phyloP scores from a whole-genome alignment of 768 basidiomycete genomes.

The Dictyophora rubrovolvata region DNA sequence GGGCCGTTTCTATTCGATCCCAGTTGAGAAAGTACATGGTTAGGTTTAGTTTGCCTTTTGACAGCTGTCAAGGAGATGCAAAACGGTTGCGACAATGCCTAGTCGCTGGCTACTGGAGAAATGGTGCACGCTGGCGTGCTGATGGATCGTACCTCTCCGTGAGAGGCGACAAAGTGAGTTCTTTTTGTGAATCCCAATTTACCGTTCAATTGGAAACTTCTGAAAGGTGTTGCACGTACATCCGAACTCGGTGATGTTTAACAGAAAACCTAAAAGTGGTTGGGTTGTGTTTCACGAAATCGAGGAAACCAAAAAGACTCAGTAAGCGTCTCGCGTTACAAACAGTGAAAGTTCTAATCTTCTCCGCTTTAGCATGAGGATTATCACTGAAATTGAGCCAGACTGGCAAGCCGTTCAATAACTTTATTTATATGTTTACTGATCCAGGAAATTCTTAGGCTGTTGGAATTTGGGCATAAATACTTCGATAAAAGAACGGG shows the following conservation, averaged over 20 bases:
- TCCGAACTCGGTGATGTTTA: slow-evolving; percentile 90
- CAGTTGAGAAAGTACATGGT: slow-evolving; percentile 94
- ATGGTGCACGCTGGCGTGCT: slow-evolving; percentile 81
- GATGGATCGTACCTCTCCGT: slow-evolving; percentile 93
- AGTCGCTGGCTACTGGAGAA: slow-evolving; percentile 88
- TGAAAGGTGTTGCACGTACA: slow-evolving; percentile 76
- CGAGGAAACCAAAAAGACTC: slow-evolving; percentile 92
- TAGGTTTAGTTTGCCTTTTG: slow-evolving; percentile 70
- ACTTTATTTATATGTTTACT: not conserved
- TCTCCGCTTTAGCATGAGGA: slow-evolving; percentile 55
- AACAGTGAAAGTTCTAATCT: slow-evolving; percentile 8
- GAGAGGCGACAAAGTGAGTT: slow-evolving; percentile 67
- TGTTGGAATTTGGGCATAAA: slow-evolving; percentile 41
- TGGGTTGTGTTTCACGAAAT: slow-evolving; percentile 96
- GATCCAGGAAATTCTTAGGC: slow-evolving; percentile 22
- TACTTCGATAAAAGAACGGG: slow-evolving; percentile 25
- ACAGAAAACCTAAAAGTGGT: slow-evolving; percentile 77
- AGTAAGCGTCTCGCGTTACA: slow-evolving; percentile 38
- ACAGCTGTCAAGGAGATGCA: slow-evolving; percentile 86
- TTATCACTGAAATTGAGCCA: slow-evolving; percentile 88
- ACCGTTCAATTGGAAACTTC: not conserved
- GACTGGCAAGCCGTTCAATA: slow-evolving; percentile 55
- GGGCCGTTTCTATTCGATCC: slow-evolving; percentile 88
- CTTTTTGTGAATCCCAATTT: not conserved
- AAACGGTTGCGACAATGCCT: slow-evolving; percentile 78